Evolutionary conservation across 176 grass and related monocot genomes (phyloP).

Genomic region (Cocos nucifera): DNA sequence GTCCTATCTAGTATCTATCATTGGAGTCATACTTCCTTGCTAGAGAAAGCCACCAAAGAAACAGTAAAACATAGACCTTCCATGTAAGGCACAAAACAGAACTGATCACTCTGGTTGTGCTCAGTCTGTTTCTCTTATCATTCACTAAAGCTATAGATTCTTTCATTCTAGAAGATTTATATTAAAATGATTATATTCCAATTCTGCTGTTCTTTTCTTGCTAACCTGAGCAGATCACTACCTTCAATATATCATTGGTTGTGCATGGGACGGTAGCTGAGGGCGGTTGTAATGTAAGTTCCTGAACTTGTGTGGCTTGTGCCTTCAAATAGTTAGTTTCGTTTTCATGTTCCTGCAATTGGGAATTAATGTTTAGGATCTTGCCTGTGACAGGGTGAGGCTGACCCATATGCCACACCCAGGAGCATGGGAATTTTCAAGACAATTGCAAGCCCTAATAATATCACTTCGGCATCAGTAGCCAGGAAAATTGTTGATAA

Average conservation of each 20-base stretch:
- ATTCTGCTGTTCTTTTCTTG: not conserved
- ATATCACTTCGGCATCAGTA: slow-evolving; percentile 65
- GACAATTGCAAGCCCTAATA: slow-evolving; percentile 62
- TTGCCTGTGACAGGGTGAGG: slow-evolving; percentile 29
- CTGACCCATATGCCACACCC: slow-evolving; percentile 58
- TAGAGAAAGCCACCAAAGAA: too few species aligned
- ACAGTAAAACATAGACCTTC: too few species aligned
- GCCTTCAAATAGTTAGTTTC: too few species aligned
- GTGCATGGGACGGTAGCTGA: slow-evolving; percentile 68
- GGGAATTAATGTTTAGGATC: slow-evolving; percentile 15
- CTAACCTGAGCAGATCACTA: slow-evolving; percentile 37
- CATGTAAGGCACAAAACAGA: too few species aligned
- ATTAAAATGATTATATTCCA: not conserved
- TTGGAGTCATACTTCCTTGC: too few species aligned
- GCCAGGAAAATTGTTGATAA: slow-evolving; percentile 70
- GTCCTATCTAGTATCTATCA: too few species aligned
- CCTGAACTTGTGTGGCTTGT: not conserved
- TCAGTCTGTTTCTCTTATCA: too few species aligned
- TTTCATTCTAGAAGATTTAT: too few species aligned
- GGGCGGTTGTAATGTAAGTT: slow-evolving; percentile 48
- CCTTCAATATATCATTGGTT: slow-evolving; percentile 78
- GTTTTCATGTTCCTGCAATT: not conserved
- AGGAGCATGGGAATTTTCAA: slow-evolving; percentile 77
- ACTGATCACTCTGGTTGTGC: too few species aligned
- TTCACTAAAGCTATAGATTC: too few species aligned